A percentile compares a stretch with the other conserved stretches of the same genome.
phyloP scores from a whole-genome alignment of 1,139 yeast genomes.

The Yamadazyma pseudoaaseri region DNA sequence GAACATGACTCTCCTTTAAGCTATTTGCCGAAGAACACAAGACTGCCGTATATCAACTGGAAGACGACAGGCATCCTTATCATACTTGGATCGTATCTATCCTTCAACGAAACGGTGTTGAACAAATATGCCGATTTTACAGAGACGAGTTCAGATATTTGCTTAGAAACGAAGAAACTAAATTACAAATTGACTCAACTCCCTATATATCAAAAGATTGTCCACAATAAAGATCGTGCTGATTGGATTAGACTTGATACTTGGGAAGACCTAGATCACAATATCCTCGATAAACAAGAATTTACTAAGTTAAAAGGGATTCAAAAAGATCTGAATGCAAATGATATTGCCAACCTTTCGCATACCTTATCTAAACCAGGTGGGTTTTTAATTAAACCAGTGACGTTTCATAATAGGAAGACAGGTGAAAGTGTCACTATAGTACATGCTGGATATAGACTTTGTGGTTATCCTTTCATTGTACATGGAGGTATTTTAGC shows the following conservation, averaged over 20 bases:
- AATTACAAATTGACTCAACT: constrained; percentile 50
- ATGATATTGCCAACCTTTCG: constrained; percentile 19
- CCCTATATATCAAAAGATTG: constrained; percentile 50
- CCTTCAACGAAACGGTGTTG: constrained; percentile 36
- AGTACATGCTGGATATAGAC: constrained; percentile 72
- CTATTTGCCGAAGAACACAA: constrained; percentile 23
- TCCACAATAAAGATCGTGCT: constrained; percentile 36
- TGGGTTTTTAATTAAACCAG: constrained; percentile 73
- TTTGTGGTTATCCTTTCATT: constrained; percentile 85
- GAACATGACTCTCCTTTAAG: constrained; percentile 38
- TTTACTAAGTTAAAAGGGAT: constrained; percentile 20
- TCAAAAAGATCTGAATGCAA: neutral
- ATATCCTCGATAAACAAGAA: constrained; percentile 30
- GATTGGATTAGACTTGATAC: constrained; percentile 49
- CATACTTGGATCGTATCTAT: constrained; percentile 27
- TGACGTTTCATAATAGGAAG: constrained; percentile 58
- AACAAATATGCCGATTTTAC: constrained; percentile 34
- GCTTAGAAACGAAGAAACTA: constrained; percentile 27
- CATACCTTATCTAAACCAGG: constrained; percentile 59
- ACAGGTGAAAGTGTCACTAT: constrained; percentile 64
- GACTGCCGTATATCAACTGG: constrained; percentile 34
- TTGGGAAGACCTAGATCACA: constrained; percentile 59
- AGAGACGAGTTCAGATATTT: constrained; percentile 22
- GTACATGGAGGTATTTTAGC: constrained; percentile 92
- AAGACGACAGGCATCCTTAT: constrained; percentile 28